phyloP scores from a whole-genome alignment of 2,329 filamentous ascomycete species.

The Biscogniauxia marginata region DNA sequence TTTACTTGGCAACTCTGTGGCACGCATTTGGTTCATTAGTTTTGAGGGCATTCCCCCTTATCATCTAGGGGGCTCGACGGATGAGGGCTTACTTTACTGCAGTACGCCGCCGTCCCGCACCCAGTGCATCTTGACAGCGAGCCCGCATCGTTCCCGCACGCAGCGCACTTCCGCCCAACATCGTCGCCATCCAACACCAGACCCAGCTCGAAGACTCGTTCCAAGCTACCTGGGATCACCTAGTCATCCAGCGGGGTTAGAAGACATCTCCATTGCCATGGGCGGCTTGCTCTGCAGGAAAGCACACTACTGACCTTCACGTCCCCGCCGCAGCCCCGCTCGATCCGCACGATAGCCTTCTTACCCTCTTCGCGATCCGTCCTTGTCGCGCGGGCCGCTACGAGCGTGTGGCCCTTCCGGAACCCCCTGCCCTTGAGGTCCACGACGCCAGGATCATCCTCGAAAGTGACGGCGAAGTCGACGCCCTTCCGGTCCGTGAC shows the following conservation, averaged over 20 bases:
- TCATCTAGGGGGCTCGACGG: neutral
- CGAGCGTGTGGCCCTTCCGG: slow-evolving; percentile 39
- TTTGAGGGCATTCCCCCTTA: neutral
- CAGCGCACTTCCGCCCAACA: slow-evolving; percentile 22
- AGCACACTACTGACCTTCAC: slow-evolving; percentile 30
- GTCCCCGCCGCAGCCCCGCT: slow-evolving; percentile 29
- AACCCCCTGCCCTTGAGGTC: slow-evolving; percentile 35
- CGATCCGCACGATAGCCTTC: slow-evolving; percentile 39
- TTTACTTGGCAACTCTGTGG: slow-evolving; percentile 42
- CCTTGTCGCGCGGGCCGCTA: slow-evolving; percentile 36
- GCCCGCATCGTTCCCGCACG: slow-evolving; percentile 24
- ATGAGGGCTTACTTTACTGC: slow-evolving; percentile 40
- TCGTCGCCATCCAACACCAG: slow-evolving; percentile 2
- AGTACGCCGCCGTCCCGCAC: slow-evolving; percentile 45
- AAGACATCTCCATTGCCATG: neutral
- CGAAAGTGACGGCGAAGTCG: slow-evolving; percentile 47
- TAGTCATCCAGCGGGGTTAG: neutral
- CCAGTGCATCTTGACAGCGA: slow-evolving; percentile 41
- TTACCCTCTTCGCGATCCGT: slow-evolving; percentile 37
- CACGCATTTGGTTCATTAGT: neutral
- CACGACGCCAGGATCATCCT: slow-evolving; percentile 39
- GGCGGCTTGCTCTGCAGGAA: neutral
- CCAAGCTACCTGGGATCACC: slow-evolving; percentile 25
- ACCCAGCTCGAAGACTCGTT: slow-evolving; percentile 26
- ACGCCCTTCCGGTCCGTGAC: slow-evolving; percentile 38